Base-by-base conservation (phyloP, 192 early-diverging fungal genomes). In the Mortierella claussenii region DNA sequence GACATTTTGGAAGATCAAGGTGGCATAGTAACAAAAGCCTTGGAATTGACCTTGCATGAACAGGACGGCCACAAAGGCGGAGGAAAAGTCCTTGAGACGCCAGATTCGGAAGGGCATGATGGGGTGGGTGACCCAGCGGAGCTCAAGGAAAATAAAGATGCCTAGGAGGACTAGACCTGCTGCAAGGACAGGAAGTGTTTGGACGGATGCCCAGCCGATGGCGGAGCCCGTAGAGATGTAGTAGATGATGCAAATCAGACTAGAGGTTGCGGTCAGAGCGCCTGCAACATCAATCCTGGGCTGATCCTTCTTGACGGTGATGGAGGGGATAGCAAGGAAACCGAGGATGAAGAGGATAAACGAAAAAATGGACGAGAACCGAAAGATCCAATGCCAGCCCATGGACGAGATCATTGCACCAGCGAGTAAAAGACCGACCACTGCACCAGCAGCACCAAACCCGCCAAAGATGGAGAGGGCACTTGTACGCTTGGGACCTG, bases 1-100 rank as follows among this genome's bases (percentile, higher is more conserved):
- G 0, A 80, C 54, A 18, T 85, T 78, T 33, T 85, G 81, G 60
- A 85, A 85, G 42, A 79, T 83, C 34, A 85, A 45, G 18, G 83
- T 82, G 7, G 80, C 15, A 45, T 65, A 76, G 36, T 85, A 85
- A 17, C 45, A 34, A 46, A 78, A 82, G 11, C 75, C 73, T 26
- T 69, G 65, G 60, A 85, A 85, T 26, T 68, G 57, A 1, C 69
- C 79, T 30, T 80, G 71, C 4, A 64, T 23, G 50, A 80, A 68
- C 24, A 83, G 51, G 37, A 76, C 66, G 11, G 82, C 80, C 12
- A 73, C 57, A 40, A 85, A 85, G 8, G 83, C 70, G 0, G 78
- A 68, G 6, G 83, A 70, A 59, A 85, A 85, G 43, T 81, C 82
- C n/a, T 55, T 50, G 24, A 78, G 75, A 27, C 55, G 62, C 83